Evolutionary conservation across 192 early-diverging fungal species (phyloP).

Genomic region (Glomus cerebriforme): DNA sequence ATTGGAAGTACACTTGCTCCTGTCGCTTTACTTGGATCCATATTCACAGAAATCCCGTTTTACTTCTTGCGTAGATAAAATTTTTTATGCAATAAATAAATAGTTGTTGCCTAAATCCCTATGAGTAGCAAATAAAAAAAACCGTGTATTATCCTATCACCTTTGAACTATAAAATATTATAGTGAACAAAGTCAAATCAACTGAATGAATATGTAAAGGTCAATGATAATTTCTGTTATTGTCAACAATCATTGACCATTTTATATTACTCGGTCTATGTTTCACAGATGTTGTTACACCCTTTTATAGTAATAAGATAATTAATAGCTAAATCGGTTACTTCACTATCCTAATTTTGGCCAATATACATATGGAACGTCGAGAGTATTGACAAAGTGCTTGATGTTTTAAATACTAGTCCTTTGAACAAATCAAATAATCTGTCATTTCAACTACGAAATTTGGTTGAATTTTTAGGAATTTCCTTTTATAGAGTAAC

Average conservation of each 20-base stretch:
- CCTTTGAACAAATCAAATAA: no score
- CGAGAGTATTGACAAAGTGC: no score
- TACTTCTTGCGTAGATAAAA: neutral
- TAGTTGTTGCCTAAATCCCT: neutral
- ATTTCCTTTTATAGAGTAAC: no score
- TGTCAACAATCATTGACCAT: neutral
- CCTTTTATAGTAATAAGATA: neutral
- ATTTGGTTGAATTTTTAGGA: no score
- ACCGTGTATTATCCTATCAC: neutral
- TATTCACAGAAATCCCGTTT: neutral
- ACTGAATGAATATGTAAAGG: no score
- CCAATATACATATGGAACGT: no score
- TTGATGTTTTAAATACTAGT: no score
- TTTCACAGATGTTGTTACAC: no score
- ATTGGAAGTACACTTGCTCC: slow-evolving; percentile 61
- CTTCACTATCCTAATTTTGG: neutral
- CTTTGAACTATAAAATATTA: no score
- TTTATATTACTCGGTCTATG: no score
- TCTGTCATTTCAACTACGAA: no score
- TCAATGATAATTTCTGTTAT: neutral
- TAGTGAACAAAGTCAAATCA: no score
- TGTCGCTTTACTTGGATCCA: slow-evolving; percentile 33
- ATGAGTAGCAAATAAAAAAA: neutral
- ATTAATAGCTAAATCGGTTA: neutral
- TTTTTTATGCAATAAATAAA: neutral